phyloP scores from a whole-genome alignment of 1,284 basidiomycete genomes.

The Tetrapyrgos nigripes region DNA sequence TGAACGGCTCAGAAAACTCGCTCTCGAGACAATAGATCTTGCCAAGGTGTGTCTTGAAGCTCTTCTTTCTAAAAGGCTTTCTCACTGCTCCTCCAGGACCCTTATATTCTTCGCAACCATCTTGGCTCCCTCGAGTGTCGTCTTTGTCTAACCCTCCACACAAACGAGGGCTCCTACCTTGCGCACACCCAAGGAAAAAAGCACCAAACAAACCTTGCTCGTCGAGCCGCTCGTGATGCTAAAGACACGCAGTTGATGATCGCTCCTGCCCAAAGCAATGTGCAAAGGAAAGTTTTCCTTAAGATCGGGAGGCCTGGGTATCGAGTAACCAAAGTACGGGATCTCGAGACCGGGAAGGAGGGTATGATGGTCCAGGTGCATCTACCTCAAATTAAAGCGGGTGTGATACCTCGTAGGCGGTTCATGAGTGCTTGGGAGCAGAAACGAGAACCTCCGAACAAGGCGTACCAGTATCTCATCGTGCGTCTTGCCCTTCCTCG shows the following conservation, averaged over 20 bases:
- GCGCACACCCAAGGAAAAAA: conserved; percentile 99
- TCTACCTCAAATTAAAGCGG: conserved; percentile 92
- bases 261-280: conserved; percentile 74
- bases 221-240: conserved; percentile 94
- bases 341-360: conserved; percentile 79
- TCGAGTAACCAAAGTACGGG: conserved; percentile 89
- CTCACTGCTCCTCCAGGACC: conserved; percentile 67
- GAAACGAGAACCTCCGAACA: conserved; percentile 93
- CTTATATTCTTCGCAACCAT: conserved; percentile 98
- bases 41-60: conserved; percentile 70
- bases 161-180: conserved; percentile 98
- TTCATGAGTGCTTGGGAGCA: conserved; percentile 99
- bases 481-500: conserved; percentile 57
- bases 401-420: conserved; percentile 84
- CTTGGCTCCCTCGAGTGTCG: conserved; percentile 97
- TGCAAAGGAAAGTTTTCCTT: conserved; percentile 93
- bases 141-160: conserved; percentile 96
- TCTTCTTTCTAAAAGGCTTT: conserved; percentile 9
- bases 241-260: conserved; percentile 92
- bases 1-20: conserved; percentile 94
- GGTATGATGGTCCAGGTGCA: conserved; percentile 98
- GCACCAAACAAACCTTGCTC: conserved; percentile 97
- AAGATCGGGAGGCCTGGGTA: conserved; percentile 98
- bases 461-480: conserved; percentile 96
- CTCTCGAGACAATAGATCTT: conserved; percentile 94